Evolutionary conservation across 1,284 basidiomycete genomes (phyloP).

Genomic region (Trichosporon ovoides): DNA sequence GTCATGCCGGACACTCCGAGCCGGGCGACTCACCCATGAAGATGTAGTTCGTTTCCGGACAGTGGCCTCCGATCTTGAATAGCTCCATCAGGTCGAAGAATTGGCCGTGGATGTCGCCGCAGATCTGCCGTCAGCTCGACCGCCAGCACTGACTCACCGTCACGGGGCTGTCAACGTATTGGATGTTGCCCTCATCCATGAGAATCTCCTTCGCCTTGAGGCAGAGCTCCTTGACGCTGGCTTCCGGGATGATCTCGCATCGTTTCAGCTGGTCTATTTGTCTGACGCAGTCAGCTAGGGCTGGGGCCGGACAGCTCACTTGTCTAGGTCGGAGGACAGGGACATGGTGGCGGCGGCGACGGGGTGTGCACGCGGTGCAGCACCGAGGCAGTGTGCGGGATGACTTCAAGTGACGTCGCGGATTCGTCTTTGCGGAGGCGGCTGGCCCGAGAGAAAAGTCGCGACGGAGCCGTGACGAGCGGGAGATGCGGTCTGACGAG

Average conservation of each 20-base stretch:
- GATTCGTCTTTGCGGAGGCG: neutral
- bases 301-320: slow-evolving; percentile 21
- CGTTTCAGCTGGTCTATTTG: slow-evolving; percentile 84
- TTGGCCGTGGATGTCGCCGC: slow-evolving; percentile 98
- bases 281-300: slow-evolving; percentile 18
- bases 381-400: neutral
- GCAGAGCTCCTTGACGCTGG: slow-evolving; percentile 86
- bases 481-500: neutral
- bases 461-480: neutral
- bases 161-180: slow-evolving; percentile 91
- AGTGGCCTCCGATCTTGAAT: slow-evolving; percentile 90
- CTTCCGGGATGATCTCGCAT: slow-evolving; percentile 88
- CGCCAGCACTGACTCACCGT: slow-evolving; percentile 59
- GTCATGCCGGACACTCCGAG: no score
- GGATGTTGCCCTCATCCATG: slow-evolving; percentile 96
- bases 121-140: slow-evolving; percentile 60
- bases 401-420: neutral
- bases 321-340: slow-evolving; percentile 42
- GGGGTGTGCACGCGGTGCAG: neutral
- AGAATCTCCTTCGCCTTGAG: slow-evolving; percentile 92
- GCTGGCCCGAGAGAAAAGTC: neutral
- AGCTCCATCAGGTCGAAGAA: slow-evolving; percentile 97
- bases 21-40: slow-evolving; percentile 75
- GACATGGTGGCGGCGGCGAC: slow-evolving; percentile 21
- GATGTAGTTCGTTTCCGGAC: slow-evolving; percentile 93